These are phyloP conservation scores for Hericium rajendrae DNA, from an alignment of 768 basidiomycete species.

Conservation along the genomic window DNA sequence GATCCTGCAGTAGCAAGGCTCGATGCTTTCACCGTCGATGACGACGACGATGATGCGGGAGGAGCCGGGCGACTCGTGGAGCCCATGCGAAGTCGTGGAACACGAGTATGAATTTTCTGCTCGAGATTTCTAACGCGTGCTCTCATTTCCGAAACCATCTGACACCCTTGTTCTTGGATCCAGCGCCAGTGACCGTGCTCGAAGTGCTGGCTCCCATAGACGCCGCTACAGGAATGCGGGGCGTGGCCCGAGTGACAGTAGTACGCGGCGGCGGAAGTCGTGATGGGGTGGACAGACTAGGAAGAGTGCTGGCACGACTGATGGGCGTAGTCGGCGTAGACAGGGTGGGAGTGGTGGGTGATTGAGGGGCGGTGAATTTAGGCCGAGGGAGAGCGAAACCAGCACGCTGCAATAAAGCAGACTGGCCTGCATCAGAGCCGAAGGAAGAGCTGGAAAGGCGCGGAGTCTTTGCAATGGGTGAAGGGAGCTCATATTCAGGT, in stretches of 20 bases:
- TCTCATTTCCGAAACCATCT: slow-evolving; percentile 91
- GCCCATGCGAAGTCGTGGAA: slow-evolving; percentile 75
- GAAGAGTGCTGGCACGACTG: slow-evolving; percentile 45
- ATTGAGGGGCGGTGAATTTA: slow-evolving; percentile 27
- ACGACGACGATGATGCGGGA: slow-evolving; percentile 12
- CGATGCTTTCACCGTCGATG: slow-evolving; percentile 11
- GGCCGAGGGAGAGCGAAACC: slow-evolving; percentile 33
- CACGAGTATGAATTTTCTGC: slow-evolving; percentile 81
- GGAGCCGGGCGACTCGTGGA: slow-evolving; percentile 50
- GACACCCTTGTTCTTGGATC: slow-evolving; percentile 75
- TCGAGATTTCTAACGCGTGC: slow-evolving; percentile 69
- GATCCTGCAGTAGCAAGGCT: slow-evolving; percentile 1
- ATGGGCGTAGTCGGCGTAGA: slow-evolving; percentile 31
- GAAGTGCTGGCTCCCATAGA: slow-evolving; percentile 26
- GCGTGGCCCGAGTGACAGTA: slow-evolving; percentile 23
- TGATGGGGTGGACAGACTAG: slow-evolving; percentile 38
- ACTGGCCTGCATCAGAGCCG: slow-evolving; percentile 29
- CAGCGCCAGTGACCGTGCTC: slow-evolving; percentile 27
- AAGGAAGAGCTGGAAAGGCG: slow-evolving; percentile 11
- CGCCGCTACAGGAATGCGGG: slow-evolving; percentile 16
- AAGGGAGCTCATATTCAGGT: slow-evolving; percentile 18
- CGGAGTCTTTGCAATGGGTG: slow-evolving; percentile 3
- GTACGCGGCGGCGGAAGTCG: slow-evolving; percentile 38
- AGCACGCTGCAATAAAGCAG: slow-evolving; percentile 40
- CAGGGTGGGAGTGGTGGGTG: slow-evolving; percentile 3